These are phyloP conservation scores for Brassica napus DNA, from an alignment of 345 rosid species.

Conservation along the genomic window Da-Ae NC_063444.1:37012501-37013000, in stretches of 20 bases:
- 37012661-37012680: constrained; percentile 29
- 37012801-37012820: no score
- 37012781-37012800: background rate
- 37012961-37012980: no score
- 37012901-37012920: background rate
- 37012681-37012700: constrained; percentile 36
- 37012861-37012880: background rate
- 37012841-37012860: background rate
- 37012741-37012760: constrained; percentile 27
- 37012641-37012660: constrained; percentile 24
- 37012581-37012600: background rate
- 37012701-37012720: constrained; percentile 36
- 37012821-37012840: background rate
- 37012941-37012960: no score
- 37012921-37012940: background rate
- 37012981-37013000: no score
- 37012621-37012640: constrained; percentile 22
- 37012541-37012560: constrained; percentile 36
- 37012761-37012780: background rate
- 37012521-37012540: constrained; percentile 41
- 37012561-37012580: constrained; percentile 15
- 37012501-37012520: constrained; percentile 42
- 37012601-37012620: background rate
- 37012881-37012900: background rate
- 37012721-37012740: constrained; percentile 38